Percentiles rank a stretch among this genome's conserved stretches.
These are phyloP conservation scores for Porphyrellus sp. DNA, from an alignment of 1,284 basidiomycete species.

Conservation along the genomic window DNA sequence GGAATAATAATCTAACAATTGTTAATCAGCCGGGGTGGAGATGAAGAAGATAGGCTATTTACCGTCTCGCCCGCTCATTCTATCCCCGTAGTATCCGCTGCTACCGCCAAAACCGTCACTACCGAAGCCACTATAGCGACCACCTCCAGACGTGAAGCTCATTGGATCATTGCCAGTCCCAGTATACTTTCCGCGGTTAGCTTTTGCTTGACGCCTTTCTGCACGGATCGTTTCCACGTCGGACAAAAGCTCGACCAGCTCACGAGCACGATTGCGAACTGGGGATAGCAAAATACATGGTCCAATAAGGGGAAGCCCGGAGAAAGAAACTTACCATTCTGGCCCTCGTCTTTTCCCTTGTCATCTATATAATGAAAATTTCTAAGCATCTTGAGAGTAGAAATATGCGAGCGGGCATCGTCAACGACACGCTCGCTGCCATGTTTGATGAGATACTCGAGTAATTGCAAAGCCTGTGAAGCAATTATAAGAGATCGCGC, in stretches of 20 bases:
- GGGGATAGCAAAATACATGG: background rate
- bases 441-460: conserved; percentile 96
- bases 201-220: conserved; percentile 91
- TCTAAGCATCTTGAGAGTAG: conserved; percentile 95
- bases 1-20: conserved; percentile 37
- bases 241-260: conserved; percentile 84
- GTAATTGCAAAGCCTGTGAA: conserved; percentile 79
- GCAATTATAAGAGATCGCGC: background rate
- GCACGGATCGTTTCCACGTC: conserved; percentile 89
- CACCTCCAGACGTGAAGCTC: conserved; percentile 54
- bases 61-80: conserved; percentile 43
- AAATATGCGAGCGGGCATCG: conserved; percentile 91
- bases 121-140: conserved; percentile 82
- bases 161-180: conserved; percentile 82
- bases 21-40: conserved; percentile 21
- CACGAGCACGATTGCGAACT: conserved; percentile 94
- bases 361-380: conserved; percentile 99
- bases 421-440: conserved; percentile 99
- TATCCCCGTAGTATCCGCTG: conserved; percentile 40
- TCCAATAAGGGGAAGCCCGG: background rate
- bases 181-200: conserved; percentile 89
- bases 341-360: conserved; percentile 98
- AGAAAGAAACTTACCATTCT: conserved; percentile 71
- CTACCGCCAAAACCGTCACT: conserved; percentile 55
- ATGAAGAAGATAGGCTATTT: conserved; percentile 14